Base-by-base conservation (phyloP, 345 rosid species). In the Euphorbia pulcherrima region DNA sequence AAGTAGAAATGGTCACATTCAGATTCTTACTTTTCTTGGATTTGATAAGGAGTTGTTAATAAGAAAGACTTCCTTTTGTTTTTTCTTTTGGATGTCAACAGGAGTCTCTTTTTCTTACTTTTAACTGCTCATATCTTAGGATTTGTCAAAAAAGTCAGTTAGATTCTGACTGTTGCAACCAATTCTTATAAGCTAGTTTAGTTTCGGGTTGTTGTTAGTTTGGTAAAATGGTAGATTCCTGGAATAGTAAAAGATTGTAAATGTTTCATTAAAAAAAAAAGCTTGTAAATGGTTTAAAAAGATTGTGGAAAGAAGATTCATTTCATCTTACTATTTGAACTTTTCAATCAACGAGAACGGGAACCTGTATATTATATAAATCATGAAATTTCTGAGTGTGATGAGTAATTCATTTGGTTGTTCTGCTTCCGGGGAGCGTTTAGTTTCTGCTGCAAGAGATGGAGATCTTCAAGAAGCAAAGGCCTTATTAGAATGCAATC, bases 391-490 rank as follows among this genome's bases (percentile, higher is more conserved):
- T 54, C 73, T 91, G 14, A 87, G 89, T 87, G 80, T 94, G 69
- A 83, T 94, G 80, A 92, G 97, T 2, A 94, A 94, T 76, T 94
- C 98, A 2, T 87, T 94, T 65, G 99, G 99, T 7, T 94, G 99
- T 82, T 94, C 99, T 3, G 99, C 96, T 20, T 91, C 97, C n/a
- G 99, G 99, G 72, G 99, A 94, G 66, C 88, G 97, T 53, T 79
- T 94, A 75, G 97, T 94, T 71, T 90, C 99, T 0, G 99, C 97
- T 11, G 99, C 97, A 33, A 86, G 97, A 84, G 99, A 94, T 79
- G 97, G 97, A 12, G 99, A 94, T 79, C 80, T 94, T 74, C 96
- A 88, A 61, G 99, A 94, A 74, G 97, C 99, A 8, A 94, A 78
- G 72, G 99, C 97, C 76, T 86, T 94, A 17, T 63, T 94, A 78